Conservation (phyloP, 2,329 filamentous ascomycete species). For the Exserohilum turcica region DNA sequence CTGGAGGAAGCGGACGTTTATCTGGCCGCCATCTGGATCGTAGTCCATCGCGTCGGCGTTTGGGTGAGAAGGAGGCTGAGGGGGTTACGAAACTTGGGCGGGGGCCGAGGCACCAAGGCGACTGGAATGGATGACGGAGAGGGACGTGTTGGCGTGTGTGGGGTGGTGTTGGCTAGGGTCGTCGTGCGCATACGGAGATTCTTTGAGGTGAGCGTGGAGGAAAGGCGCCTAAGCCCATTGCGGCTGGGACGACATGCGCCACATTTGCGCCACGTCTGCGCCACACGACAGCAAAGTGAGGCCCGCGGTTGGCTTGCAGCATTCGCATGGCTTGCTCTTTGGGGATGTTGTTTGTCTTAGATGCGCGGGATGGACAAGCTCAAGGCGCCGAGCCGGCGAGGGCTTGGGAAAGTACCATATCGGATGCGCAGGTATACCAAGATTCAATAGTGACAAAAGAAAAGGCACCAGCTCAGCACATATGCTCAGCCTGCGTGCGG, state of each 20-base stretch:
- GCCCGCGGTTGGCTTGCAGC: background rate
- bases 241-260: slow-evolving; percentile 5
- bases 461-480: background rate
- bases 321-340: background rate
- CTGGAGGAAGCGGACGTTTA: slow-evolving; percentile 48
- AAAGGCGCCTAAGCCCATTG: slow-evolving; percentile 13
- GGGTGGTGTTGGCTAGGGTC: slow-evolving; percentile 19
- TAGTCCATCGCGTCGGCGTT: slow-evolving; percentile 53
- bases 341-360: background rate
- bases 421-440: background rate
- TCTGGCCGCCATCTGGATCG: slow-evolving; percentile 53
- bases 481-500: slow-evolving; percentile 6
- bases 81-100: slow-evolving; percentile 5
- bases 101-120: slow-evolving; percentile 24
- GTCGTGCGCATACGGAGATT: slow-evolving; percentile 20
- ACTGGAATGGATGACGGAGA: slow-evolving; percentile 19
- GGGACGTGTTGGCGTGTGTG: slow-evolving; percentile 28
- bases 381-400: background rate
- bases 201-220: slow-evolving; percentile 26
- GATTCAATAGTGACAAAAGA: background rate
- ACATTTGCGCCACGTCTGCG: slow-evolving; percentile 22
- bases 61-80: slow-evolving; percentile 18
- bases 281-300: slow-evolving; percentile 12
- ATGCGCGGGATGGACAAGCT: background rate
- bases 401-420: background rate